Evolutionary conservation across 2,329 filamentous ascomycete species (phyloP), one percentile per base, ranked within the genome.

Genomic region (Cytospora piceae): DNA sequence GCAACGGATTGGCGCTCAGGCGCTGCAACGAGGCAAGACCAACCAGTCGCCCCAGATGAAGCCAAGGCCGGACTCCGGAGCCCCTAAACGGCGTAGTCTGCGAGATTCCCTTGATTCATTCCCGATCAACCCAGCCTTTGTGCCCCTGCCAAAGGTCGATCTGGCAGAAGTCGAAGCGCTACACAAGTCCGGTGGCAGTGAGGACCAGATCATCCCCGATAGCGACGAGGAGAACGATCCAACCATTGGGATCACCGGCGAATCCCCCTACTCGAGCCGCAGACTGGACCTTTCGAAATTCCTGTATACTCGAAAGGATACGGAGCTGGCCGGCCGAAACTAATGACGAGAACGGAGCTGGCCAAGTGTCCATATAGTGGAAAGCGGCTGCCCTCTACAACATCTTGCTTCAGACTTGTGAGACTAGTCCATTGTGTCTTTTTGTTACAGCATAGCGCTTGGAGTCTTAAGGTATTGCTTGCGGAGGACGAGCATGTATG

Each of bases 171-270:
- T 87, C 4, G 82, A 82, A 69, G 81, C 82, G 2, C 72, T 87
- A 52, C 83, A 85, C 69, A 72, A 71, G 61, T 66, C 77, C 14
- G 68, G 76, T 7, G 85, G 85, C 17, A 87, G 85, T 70, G 85
- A 88, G 71, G 85, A 88, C 64, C 79, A 85, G 63, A 81, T 87
- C 67, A 74, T 83, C 17, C 81, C 81, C 31, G 83, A 83, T 72
- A 85, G 83, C 67, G 82, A 83, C 66, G 81, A 71, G 22, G 82
- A 83, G 63, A 77, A 78, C 22, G 80, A 81, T 15, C 67, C 69
- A 46, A 63, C 59, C 11, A 31, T 46, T 29, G 52, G 59, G 32
- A 17, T 52, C 8, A 8, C 32, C 11, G 49, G 22, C 2, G 31
- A 27, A n/a, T 32, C 58, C n/a, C 29, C 51, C 5, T 9, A 37